phyloP scores from a whole-genome alignment of 306 rosid genomes.

The Castanopsis chinensis region DNA sequence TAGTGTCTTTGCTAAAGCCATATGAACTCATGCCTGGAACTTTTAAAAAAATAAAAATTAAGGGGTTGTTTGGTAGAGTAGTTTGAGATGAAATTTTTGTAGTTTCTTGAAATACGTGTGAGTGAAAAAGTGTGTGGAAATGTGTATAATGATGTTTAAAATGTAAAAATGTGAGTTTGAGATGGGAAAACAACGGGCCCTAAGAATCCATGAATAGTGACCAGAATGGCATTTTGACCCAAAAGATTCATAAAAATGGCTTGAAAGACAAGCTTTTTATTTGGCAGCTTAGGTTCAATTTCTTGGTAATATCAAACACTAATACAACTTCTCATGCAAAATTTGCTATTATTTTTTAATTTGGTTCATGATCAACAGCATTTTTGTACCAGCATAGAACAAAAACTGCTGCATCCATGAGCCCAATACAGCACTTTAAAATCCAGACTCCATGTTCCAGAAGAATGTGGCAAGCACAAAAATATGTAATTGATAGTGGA shows the following conservation, averaged over 20 bases:
- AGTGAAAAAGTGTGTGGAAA: too few species aligned
- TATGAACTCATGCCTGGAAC: neutral
- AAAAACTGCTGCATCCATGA: neutral
- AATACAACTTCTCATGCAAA: neutral
- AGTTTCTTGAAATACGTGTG: too few species aligned
- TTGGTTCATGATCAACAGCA: conserved; percentile 1
- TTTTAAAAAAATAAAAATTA: neutral
- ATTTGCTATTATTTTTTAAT: neutral
- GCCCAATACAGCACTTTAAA: neutral
- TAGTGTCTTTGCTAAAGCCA: neutral
- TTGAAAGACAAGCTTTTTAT: neutral
- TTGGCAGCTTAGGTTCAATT: neutral
- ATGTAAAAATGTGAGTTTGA: too few species aligned
- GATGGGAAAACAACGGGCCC: too few species aligned
- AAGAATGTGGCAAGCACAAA: neutral
- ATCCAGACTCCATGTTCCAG: too few species aligned
- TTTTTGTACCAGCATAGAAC: conserved; percentile 2
- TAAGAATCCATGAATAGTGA: neutral
- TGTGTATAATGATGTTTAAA: too few species aligned
- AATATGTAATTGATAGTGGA: neutral
- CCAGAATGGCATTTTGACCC: neutral
- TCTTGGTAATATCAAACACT: neutral
- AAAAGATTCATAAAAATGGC: neutral
- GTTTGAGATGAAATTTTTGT: too few species aligned
- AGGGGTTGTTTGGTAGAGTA: too few species aligned